Evolutionary conservation across 2,329 filamentous ascomycete genomes (phyloP).

Genomic region (Epichloe hybrida): DNA sequence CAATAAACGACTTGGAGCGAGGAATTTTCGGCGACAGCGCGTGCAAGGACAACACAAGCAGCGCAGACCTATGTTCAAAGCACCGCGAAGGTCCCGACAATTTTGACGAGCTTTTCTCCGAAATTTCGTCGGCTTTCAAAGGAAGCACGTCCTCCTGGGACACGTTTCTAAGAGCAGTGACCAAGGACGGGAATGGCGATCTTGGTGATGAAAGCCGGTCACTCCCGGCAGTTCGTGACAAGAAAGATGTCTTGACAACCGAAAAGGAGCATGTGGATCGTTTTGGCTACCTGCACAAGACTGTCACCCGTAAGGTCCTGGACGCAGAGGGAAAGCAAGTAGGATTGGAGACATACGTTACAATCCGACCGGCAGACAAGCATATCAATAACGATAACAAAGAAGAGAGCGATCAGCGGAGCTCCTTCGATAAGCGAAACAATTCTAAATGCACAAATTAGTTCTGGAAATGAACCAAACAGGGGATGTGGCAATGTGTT

Average conservation of each 20-base stretch:
- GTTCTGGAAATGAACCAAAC: conserved; percentile 25
- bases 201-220: conserved; percentile 5
- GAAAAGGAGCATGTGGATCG: conserved; percentile 29
- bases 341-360: conserved; percentile 22
- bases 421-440: background rate
- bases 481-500: background rate
- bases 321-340: conserved; percentile 29
- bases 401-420: background rate
- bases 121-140: conserved; percentile 23
- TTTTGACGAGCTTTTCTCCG: conserved; percentile 29
- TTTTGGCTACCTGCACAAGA: conserved; percentile 29
- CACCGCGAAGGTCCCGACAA: conserved; percentile 14
- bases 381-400: conserved; percentile 8
- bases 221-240: conserved; percentile 10
- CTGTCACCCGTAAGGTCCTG: conserved; percentile 25
- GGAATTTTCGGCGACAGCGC: conserved; percentile 1
- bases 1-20: conserved; percentile 7
- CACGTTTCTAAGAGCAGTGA: conserved; percentile 24
- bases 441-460: conserved; percentile 20
- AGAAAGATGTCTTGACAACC: conserved; percentile 20
- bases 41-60: background rate
- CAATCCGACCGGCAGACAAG: conserved; percentile 17
- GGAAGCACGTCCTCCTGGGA: conserved; percentile 27
- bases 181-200: conserved; percentile 8
- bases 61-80: background rate